Conservation (phyloP, 495 filamentous ascomycete genomes). For the Sordaria brevicollis region DNA sequence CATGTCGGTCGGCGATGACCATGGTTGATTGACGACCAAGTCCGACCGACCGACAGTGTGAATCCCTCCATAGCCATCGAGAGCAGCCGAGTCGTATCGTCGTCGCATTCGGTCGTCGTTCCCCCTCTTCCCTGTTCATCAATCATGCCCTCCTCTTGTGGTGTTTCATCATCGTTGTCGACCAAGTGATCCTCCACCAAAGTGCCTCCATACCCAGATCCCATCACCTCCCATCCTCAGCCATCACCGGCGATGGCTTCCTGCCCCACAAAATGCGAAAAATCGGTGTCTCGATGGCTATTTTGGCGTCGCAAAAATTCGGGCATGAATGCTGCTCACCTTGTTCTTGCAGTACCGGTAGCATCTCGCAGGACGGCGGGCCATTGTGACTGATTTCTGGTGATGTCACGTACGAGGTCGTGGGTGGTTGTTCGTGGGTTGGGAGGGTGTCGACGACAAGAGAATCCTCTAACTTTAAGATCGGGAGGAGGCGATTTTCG, state of each 20-base stretch:
- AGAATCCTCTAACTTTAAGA: conserved; percentile 23
- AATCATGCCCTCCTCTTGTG: neutral
- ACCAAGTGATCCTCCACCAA: neutral
- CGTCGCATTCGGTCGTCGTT: neutral
- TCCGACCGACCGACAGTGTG: neutral
- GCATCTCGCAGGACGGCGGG: conserved; percentile 94
- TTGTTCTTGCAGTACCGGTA: conserved; percentile 99
- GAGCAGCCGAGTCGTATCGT: neutral
- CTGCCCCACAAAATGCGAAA: neutral
- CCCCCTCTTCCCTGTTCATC: neutral
- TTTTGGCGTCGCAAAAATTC: conserved; percentile 2
- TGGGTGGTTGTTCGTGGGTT: conserved; percentile 27
- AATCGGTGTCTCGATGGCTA: neutral
- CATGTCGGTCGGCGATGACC: neutral
- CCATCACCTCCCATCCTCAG: neutral
- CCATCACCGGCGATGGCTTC: neutral
- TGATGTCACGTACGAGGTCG: conserved; percentile 32
- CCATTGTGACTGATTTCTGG: conserved; percentile 71
- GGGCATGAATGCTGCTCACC: conserved; percentile 46
- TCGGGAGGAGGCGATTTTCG: conserved; percentile 28
- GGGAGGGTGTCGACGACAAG: conserved; percentile 21
- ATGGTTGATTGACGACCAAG: neutral
- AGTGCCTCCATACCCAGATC: neutral
- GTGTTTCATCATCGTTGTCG: neutral
- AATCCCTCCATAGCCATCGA: neutral